Evolutionary conservation across 495 filamentous ascomycete genomes (phyloP).

Genomic region (Clohesyomyces aquaticus): DNA sequence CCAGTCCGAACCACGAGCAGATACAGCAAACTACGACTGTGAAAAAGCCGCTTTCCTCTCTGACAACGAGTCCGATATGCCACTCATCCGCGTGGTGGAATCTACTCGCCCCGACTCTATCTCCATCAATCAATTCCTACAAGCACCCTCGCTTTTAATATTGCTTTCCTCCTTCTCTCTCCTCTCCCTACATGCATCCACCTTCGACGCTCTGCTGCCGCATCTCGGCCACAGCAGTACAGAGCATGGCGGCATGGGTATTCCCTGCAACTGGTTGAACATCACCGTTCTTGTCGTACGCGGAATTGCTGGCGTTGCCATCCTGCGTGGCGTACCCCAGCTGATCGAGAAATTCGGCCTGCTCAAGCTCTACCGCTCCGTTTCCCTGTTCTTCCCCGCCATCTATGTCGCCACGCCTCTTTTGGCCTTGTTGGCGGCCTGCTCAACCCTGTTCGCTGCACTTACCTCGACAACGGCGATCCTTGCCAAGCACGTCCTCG

Average conservation of each 20-base stretch:
- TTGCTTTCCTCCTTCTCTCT: conserved; percentile 52
- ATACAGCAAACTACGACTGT: conserved; percentile 41
- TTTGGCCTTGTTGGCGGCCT: conserved; percentile 42
- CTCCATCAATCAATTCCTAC: conserved; percentile 49
- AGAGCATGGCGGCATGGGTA: conserved; percentile 50
- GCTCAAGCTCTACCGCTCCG: conserved; percentile 48
- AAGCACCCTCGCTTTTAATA: conserved; percentile 51
- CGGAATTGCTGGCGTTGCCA: conserved; percentile 44
- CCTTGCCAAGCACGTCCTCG: conserved; percentile 49
- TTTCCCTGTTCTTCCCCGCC: conserved; percentile 48
- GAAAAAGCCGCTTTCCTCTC: conserved; percentile 53
- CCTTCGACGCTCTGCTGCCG: conserved; percentile 52
- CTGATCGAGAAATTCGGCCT: conserved; percentile 48
- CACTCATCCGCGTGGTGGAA: conserved; percentile 42
- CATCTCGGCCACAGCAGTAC: conserved; percentile 52
- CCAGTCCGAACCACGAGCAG: conserved; percentile 24
- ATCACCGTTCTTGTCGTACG: conserved; percentile 47
- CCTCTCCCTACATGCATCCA: conserved; percentile 52
- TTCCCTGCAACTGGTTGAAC: conserved; percentile 51
- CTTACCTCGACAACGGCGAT: conserved; percentile 47
- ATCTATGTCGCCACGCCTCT: conserved; percentile 50
- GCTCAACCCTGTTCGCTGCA: conserved; percentile 40
- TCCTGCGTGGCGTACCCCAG: conserved; percentile 43
- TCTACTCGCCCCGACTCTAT: conserved; percentile 48
- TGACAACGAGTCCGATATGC: conserved; percentile 24